Evolutionary conservation across 2,329 filamentous ascomycete species (phyloP).

Genomic region (Xenoacremonium recifei): DNA sequence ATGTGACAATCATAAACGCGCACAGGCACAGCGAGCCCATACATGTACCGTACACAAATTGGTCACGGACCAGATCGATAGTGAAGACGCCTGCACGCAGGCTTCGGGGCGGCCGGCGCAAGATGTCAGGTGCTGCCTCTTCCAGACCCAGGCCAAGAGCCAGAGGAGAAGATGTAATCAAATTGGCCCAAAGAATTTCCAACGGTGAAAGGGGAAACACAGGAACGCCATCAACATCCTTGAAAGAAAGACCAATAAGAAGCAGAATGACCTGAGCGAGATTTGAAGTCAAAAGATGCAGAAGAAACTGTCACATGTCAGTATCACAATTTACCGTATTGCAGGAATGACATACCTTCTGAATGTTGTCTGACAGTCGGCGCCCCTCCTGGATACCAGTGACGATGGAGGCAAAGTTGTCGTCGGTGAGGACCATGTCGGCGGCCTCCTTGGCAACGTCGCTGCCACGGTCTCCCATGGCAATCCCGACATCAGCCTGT

Average conservation of each 20-base stretch:
- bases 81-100: constrained; percentile 62
- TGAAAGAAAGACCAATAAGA: constrained; percentile 67
- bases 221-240: constrained; percentile 56
- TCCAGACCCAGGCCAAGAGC: constrained; percentile 73
- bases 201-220: constrained; percentile 71
- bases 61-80: constrained; percentile 62
- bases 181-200: constrained; percentile 75
- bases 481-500: constrained; percentile 72
- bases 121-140: constrained; percentile 65
- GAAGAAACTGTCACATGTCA: constrained; percentile 45
- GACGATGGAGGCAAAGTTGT: constrained; percentile 81
- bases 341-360: constrained; percentile 53
- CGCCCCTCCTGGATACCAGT: constrained; percentile 71
- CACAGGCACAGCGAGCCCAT: constrained; percentile 62
- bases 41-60: constrained; percentile 63
- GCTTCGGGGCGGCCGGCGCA: constrained; percentile 62
- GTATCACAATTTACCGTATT: not conserved
- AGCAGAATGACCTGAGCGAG: constrained; percentile 68
- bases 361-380: constrained; percentile 70
- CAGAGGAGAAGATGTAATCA: constrained; percentile 69
- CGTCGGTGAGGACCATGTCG: constrained; percentile 84
- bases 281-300: constrained; percentile 69
- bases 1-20: constrained; percentile 60
- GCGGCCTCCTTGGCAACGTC: constrained; percentile 79
- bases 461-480: constrained; percentile 69